Conservation (phyloP, 2,329 filamentous ascomycete genomes). For the Claviceps sp. region DNA sequence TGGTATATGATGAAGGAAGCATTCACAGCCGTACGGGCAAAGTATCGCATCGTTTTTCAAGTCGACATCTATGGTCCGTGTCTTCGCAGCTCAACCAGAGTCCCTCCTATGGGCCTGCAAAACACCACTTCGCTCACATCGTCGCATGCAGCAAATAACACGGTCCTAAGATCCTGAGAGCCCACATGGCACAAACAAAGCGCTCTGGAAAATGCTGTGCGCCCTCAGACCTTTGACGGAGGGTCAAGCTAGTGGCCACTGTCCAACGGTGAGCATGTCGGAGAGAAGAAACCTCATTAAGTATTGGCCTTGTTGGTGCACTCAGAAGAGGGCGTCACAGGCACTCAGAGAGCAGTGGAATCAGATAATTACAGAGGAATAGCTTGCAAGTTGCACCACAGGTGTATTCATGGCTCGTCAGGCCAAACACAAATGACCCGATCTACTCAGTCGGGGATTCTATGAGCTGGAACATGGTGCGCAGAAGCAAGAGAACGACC, state of each 20-base stretch:
- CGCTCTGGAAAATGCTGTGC: too few species aligned
- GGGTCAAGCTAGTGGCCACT: background rate
- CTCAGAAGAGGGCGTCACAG: background rate
- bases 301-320: conserved; percentile 12
- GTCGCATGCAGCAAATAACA: background rate
- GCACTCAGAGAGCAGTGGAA: background rate
- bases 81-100: too few species aligned
- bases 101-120: too few species aligned
- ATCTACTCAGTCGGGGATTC: conserved; percentile 20
- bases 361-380: conserved; percentile 22
- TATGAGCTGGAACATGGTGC: conserved; percentile 24
- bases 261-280: background rate
- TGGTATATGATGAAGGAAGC: too few species aligned
- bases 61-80: too few species aligned
- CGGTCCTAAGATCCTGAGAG: background rate
- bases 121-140: too few species aligned
- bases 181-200: background rate
- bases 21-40: too few species aligned
- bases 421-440: conserved; percentile 22
- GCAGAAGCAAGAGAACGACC: conserved; percentile 26
- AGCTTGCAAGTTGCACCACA: conserved; percentile 13
- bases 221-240: background rate
- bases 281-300: background rate
- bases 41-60: too few species aligned
- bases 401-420: conserved; percentile 24